These are phyloP conservation scores for Thyridium curvatum DNA, from an alignment of 2,329 filamentous ascomycete species.

Conservation along the genomic window DNA sequence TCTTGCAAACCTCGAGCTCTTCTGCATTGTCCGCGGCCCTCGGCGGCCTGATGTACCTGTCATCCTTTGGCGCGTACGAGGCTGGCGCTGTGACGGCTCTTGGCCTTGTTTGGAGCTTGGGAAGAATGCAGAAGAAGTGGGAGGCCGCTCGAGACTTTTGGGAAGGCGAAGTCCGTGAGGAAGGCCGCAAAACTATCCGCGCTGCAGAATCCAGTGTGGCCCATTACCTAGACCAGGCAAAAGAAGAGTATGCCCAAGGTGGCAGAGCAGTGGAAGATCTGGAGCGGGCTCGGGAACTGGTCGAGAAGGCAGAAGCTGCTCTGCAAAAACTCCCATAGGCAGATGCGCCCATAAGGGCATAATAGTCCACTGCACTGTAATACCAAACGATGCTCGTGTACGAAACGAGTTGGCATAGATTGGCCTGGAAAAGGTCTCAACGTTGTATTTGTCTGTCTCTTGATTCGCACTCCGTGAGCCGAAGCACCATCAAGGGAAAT, in stretches of 20 bases:
- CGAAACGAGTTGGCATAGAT: no score
- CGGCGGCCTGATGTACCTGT: conserved; percentile 50
- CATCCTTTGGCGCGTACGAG: conserved; percentile 51
- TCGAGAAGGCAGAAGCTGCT: conserved; percentile 43
- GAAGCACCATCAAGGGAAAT: no score
- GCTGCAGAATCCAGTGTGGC: conserved; percentile 48
- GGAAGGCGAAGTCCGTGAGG: conserved; percentile 62
- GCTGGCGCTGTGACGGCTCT: conserved; percentile 56
- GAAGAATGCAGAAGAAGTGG: conserved; percentile 57
- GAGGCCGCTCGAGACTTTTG: conserved; percentile 53
- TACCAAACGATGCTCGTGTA: no score
- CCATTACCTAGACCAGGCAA: conserved; percentile 32
- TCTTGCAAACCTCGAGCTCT: conserved; percentile 69
- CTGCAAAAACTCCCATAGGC: conserved; percentile 39
- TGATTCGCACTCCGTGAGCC: no score
- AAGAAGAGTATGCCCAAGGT: conserved; percentile 11
- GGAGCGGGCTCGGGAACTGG: conserved; percentile 33
- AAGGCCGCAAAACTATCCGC: conserved; percentile 56
- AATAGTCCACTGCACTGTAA: no score
- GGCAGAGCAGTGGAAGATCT: conserved; percentile 25
- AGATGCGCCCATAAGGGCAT: no score
- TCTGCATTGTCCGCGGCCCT: conserved; percentile 55
- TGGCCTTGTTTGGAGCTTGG: conserved; percentile 53
- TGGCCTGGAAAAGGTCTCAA: no score
- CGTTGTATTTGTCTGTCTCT: no score